Percentiles rank a stretch among this genome's conserved stretches.
Evolutionary conservation across 352 stramenopile species (phyloP).

Genomic region (Phytopythium ostracodes): DNA sequence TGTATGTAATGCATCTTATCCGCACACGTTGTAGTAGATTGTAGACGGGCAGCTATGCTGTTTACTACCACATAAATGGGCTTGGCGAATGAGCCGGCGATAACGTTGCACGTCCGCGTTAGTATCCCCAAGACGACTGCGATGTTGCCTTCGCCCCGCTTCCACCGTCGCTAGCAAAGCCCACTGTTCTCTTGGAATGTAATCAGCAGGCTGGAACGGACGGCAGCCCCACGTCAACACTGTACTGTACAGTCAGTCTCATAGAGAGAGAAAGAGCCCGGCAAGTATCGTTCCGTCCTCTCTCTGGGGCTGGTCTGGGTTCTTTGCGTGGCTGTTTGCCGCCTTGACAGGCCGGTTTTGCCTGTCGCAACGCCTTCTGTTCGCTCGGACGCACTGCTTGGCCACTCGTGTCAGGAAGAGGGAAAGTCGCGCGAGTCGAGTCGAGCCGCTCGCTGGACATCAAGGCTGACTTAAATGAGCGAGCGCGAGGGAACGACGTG

Average conservation of each 20-base stretch:
- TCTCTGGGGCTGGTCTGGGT: not conserved
- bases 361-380: not conserved
- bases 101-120: constrained; percentile 7
- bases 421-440: not conserved
- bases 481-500: constrained; percentile 1
- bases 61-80: not conserved
- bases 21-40: not conserved
- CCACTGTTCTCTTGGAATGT: not conserved
- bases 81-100: constrained; percentile 4
- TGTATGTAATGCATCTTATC: not conserved
- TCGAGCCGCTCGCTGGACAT: not conserved
- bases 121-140: constrained; percentile 6
- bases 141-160: not conserved
- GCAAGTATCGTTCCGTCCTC: too few relatives aligned
- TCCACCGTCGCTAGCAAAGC: not conserved
- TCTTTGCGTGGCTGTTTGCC: not conserved
- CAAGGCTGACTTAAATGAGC: not conserved
- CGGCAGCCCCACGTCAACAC: constrained; percentile 6
- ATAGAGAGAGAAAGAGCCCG: too few relatives aligned
- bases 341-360: not conserved
- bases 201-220: not conserved
- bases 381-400: not conserved
- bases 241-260: not conserved
- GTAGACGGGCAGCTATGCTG: not conserved
- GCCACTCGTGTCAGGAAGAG: not conserved